Evolutionary conservation across 176 grass and related monocot species (phyloP), one percentile per base, ranked within the genome.

Genomic region (Pontederia paniculata): DNA sequence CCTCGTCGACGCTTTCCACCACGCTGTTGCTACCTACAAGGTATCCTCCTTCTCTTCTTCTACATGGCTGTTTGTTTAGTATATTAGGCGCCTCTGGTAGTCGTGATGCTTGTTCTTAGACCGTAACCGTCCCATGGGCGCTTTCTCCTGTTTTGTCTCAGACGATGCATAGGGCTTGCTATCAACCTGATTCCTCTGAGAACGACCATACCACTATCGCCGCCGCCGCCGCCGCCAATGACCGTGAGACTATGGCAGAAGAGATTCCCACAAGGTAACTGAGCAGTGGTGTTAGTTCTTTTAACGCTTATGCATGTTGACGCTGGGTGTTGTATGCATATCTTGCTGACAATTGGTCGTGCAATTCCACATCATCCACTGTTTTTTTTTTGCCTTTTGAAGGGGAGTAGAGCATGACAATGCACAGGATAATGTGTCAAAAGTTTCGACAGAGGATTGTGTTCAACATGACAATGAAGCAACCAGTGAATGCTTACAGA

Each of bases 1-100:
- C 60, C 84, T 95, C 44, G 67, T 95, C 4, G 57, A 80, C 57
- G 89, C 89, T 52, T 95, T 95, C 61, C 75, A 95, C 72, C 69
- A 63, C 42, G 84, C 81, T 72, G 58, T 89, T 48, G 58, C 70
- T 54, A 77, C 73, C 60, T 85, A 70, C 69, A 95, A 89, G 81
- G 86, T 89, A 25, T 42, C 54, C 43, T 1, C 21, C 42, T 18
- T n/a, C 5, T 19, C 19, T 16, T 16, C 18, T 17, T 19, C 18
- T 20, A 0, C 50, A 2, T 42, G 31, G 49, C 70, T 60, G 75
- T 52, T 72, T 69, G 42, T 45, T 37, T 21, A 1, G 4, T 12
- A 3, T 45, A 20, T 62, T 12, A n/a, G 0, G 12, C 45, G 31
- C 41, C 15, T 41, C 17, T 1, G n/a, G 41, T 77, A 65, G 65